Conservation (phyloP, 371 early-diverging fungal species). For the Syncephalastrum sp. region DNA sequence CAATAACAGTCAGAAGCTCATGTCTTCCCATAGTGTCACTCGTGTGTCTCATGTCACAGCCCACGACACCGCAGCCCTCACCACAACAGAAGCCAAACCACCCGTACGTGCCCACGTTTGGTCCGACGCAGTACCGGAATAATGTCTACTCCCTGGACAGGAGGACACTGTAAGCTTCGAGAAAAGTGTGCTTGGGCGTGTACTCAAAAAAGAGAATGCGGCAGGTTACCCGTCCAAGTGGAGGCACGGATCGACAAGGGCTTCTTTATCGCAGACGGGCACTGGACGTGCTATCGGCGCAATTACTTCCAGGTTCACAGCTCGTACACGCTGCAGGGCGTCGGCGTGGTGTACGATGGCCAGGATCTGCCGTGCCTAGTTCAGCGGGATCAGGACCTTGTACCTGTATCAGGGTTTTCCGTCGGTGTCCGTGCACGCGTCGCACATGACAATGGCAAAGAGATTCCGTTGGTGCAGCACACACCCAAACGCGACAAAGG, state of each 20-base stretch:
- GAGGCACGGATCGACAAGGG: slow-evolving; percentile 73
- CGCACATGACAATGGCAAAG: slow-evolving; percentile 51
- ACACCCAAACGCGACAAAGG: slow-evolving; percentile 92
- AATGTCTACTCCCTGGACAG: slow-evolving; percentile 62
- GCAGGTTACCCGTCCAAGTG: slow-evolving; percentile 46
- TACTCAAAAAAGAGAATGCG: neutral
- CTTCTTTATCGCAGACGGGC: slow-evolving; percentile 74
- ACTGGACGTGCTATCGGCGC: slow-evolving; percentile 92
- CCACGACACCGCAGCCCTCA: slow-evolving; percentile 17
- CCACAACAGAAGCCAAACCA: slow-evolving; percentile 2
- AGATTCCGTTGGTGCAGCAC: slow-evolving; percentile 83
- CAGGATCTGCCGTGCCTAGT: slow-evolving; percentile 59
- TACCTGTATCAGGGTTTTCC: slow-evolving; percentile 50
- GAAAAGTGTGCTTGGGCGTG: neutral
- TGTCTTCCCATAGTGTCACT: too few relatives aligned
- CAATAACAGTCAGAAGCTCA: too few relatives aligned
- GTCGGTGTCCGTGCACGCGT: slow-evolving; percentile 66
- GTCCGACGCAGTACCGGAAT: slow-evolving; percentile 58
- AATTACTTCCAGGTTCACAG: slow-evolving; percentile 89
- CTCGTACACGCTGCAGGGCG: slow-evolving; percentile 59
- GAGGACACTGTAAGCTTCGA: slow-evolving; percentile 22
- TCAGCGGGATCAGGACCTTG: slow-evolving; percentile 28
- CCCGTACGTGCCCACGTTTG: slow-evolving; percentile 50
- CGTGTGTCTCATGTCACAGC: slow-evolving; percentile 27
- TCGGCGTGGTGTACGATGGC: slow-evolving; percentile 40